Conservation (phyloP, 345 rosid genomes). For the Gossypium herbaceum region DNA sequence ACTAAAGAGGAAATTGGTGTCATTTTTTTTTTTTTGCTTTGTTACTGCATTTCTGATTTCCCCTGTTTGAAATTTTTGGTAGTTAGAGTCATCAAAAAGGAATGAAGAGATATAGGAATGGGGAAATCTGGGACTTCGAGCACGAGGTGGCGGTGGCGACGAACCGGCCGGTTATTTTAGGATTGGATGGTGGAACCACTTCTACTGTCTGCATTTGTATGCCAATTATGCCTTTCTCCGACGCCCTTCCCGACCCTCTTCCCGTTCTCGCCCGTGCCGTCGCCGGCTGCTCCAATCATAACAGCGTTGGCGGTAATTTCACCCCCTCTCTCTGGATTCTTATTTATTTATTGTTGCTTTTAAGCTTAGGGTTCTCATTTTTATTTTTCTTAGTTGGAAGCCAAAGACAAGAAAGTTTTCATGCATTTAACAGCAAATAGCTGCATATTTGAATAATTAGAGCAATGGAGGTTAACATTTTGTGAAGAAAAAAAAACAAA, state of each 20-base stretch:
- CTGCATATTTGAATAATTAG: not conserved
- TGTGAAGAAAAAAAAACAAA: not conserved
- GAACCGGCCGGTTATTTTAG: slow-evolving; percentile 42
- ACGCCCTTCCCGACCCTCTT: slow-evolving; percentile 44
- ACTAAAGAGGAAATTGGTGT: no score
- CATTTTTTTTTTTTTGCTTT: no score
- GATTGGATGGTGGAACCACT: slow-evolving; percentile 72
- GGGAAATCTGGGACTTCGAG: slow-evolving; percentile 67
- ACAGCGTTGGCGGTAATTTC: slow-evolving; percentile 58
- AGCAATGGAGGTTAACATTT: not conserved
- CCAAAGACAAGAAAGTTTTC: not conserved
- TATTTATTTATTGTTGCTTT: not conserved
- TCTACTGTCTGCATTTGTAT: slow-evolving; percentile 76
- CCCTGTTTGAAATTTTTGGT: not conserved
- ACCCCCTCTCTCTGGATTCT: not conserved
- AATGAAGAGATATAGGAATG: slow-evolving; percentile 64
- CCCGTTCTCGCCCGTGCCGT: slow-evolving; percentile 60
- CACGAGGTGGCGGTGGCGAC: slow-evolving; percentile 25
- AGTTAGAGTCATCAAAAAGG: slow-evolving; percentile 22
- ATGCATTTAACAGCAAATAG: not conserved
- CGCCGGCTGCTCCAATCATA: slow-evolving; percentile 72
- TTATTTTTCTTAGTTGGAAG: not conserved
- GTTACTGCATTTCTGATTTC: not conserved
- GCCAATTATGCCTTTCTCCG: slow-evolving; percentile 34
- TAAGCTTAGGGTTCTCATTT: not conserved